Evolutionary conservation across 176 grass and related monocot genomes (phyloP).

Genomic region (Avena insularis): DNA sequence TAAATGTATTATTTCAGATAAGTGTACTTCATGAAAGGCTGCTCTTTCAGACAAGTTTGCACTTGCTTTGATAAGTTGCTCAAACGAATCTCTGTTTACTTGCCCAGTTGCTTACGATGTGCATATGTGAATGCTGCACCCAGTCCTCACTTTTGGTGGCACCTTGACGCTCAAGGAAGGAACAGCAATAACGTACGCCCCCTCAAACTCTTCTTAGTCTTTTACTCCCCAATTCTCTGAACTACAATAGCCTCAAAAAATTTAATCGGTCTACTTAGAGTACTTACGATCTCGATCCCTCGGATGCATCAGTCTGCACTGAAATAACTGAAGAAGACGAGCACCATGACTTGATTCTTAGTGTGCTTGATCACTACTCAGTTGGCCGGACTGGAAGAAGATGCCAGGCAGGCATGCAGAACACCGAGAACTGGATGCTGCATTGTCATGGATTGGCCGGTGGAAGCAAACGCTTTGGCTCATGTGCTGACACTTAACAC

Average conservation of each 20-base stretch:
- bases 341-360: constrained; percentile 25
- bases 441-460: constrained; percentile 9
- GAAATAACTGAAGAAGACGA: constrained; percentile 3
- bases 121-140: constrained; percentile 10
- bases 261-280: not conserved
- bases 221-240: not conserved
- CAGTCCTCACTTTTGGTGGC: constrained; percentile 26
- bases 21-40: not conserved
- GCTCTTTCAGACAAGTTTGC: constrained; percentile 7
- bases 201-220: constrained; percentile 10
- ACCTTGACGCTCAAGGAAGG: constrained; percentile 49
- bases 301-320: not conserved
- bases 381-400: not conserved
- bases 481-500: constrained; percentile 51
- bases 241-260: not conserved
- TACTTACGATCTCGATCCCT: not conserved
- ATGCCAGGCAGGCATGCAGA: constrained; percentile 27
- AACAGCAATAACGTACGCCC: constrained; percentile 22
- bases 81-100: constrained; percentile 45
- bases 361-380: not conserved
- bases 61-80: constrained; percentile 23
- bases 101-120: constrained; percentile 17
- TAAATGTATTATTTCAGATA: not conserved
- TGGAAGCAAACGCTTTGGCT: constrained; percentile 51
- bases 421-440: not conserved